Evolutionary conservation across 257 asterid species (phyloP), one percentile per base, ranked within the genome.

Genomic region (Agastache rugosa): DNA sequence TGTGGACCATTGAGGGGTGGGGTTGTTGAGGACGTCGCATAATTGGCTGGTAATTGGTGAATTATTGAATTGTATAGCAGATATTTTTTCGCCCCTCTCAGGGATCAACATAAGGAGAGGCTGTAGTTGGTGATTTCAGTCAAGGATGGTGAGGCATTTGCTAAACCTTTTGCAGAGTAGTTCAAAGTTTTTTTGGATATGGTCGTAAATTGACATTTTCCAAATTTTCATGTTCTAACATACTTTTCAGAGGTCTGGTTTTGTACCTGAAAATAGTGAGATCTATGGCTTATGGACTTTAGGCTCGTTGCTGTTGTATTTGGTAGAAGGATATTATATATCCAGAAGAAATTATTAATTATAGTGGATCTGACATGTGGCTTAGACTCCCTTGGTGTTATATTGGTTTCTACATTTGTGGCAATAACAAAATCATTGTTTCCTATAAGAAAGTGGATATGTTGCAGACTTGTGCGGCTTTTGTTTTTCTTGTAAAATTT

Each of bases 71-170:
- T 29, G 12, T 29, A 29, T 60, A 31, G 8, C 8, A 4, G 42
- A 6, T 27, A 56, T 29, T 22, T 31, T 60, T 31, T 60, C 2
- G 9, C 3, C 42, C 9, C 44, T 60, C 22, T 23, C 66, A 59
- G 11, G 41, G 10, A 37, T 37, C 1, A 11, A 37, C 42, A 37
- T 8, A 37, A 37, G 42, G 42, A 37, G 42, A 37, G 42, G 42
- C 42, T 37, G 56, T 58, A 56, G 59, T 31, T 63, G 27, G 53
- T 73, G 63, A 34, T 73, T 73, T 20, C 39, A 31, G 50, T 29
- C 39, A 48, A 61, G 50, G 48, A 11, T 42, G 15, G 62, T 8
- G 63, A 69, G 39, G 25, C 19, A 65, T 25, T 25, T 16, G 41
- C 51, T 65, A 35, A 34, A 35, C 15, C 62, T 19, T 25, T 31